phyloP scores from a whole-genome alignment of 75 land plant species.

The Cupressus sempervirens region DNA sequence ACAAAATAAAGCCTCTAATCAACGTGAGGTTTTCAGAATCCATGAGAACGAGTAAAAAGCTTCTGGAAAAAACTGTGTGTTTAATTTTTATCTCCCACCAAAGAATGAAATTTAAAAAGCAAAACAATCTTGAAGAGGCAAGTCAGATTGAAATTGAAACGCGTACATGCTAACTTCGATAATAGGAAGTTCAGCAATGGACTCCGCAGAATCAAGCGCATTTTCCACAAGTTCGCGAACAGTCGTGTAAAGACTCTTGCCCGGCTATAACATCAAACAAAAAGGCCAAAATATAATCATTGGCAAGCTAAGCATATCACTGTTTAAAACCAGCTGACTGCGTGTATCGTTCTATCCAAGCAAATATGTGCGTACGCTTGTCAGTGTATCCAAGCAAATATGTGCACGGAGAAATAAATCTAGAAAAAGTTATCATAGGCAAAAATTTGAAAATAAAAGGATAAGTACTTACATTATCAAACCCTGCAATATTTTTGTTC shows the following conservation, averaged over 20 bases:
- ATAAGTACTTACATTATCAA: slow-evolving; percentile 75
- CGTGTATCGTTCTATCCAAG: neutral
- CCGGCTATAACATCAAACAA: slow-evolving; percentile 57
- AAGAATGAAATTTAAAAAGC: neutral
- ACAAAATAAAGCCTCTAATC: no score
- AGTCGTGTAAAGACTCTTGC: slow-evolving; percentile 93
- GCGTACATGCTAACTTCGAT: slow-evolving; percentile 91
- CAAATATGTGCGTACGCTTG: neutral
- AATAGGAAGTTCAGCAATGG: slow-evolving; percentile 85
- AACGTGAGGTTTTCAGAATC: no score
- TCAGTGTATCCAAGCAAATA: neutral
- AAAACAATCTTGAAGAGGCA: neutral
- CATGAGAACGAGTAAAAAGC: no score
- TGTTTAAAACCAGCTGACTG: neutral
- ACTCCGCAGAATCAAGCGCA: slow-evolving; percentile 97
- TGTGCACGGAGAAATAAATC: neutral
- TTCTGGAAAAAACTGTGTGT: no score
- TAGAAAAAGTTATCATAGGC: neutral
- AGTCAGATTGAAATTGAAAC: neutral
- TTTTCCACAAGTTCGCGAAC: slow-evolving; percentile 98
- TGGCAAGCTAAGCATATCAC: neutral
- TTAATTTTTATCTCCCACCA: no score
- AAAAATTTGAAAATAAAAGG: neutral
- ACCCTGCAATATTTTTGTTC: slow-evolving; percentile 97
- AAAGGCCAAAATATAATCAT: slow-evolving; percentile 13